Base-by-base conservation (phyloP, 2,329 filamentous ascomycete species). In the Aschersonia sp. region DNA sequence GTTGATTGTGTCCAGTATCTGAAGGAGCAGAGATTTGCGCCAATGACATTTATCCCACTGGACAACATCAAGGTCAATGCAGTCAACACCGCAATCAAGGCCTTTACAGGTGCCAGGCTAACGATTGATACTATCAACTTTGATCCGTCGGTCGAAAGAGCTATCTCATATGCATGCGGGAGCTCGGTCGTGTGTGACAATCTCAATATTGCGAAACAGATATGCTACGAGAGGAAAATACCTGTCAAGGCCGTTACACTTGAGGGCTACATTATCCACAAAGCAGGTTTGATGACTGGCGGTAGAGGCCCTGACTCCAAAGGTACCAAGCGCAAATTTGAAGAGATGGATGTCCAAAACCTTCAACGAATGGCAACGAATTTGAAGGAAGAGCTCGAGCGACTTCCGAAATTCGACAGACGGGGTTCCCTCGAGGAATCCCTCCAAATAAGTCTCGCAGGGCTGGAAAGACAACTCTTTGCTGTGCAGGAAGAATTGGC, bases 121-220 rank as follows among this genome's bases (percentile, higher is more conserved):
- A 94, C 90, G 0, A 94, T 98, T 53, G 92, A 98, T 62, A 94
- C 88, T 0, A 90, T 98, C 56, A 88, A 95, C 59, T 98, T 92
- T 58, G 92, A 97, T 56, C 76, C 83, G 4, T 79, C 83, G 1
- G 77, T 95, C 45, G 87, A 95, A 61, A 83, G 92, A 53, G 94
- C 89, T 35, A 94, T 98, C 71, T 86, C 83, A 29, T 95, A 94
- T 61, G 90, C 89, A 30, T 98, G 92, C 57, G 90, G 90, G 35
- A 94, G 88, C 64, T 88, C 89, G 5, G 86, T 98, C 53, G 87
- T 98, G 5, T 97, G 90, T 59, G 92, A 98, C 63, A 85, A 79
- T 47, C 71, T 95, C 37, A 77, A 83, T 4, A 81, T 92, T 47
- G 92, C 92, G 31, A 94, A 94, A 62, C 77, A 90, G 49, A 81